Evolutionary conservation across 768 basidiomycete genomes (phyloP), one percentile per base, ranked within the genome.

Genomic region (Terana coerulea): DNA sequence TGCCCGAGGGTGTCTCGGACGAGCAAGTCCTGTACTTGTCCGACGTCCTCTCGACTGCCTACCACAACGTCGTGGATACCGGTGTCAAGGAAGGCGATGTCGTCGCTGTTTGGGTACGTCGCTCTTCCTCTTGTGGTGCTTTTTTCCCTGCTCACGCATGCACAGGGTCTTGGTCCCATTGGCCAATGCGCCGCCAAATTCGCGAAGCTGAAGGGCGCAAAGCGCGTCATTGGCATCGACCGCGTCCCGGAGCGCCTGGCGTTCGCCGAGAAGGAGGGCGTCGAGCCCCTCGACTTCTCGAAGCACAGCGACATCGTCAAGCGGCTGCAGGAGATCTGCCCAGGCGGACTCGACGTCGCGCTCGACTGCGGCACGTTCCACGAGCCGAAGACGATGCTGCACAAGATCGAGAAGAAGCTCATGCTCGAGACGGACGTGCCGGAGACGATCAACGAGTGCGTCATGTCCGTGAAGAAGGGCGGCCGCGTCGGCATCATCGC

Each of bases 391-490:
- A 71, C 75, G 0, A 51, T 82, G 22, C 59, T 77, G 3, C 86
- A 87, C 69, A 86, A 84, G 61, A 72, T 81, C 28, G 80, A 87
- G 64, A 86, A 85, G 68, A 64, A 78, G 19, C 68, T 88, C 41
- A 82, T 85, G 80, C 75, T 88, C 25, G 87, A 91, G 67, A 90
- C 85, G 0, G 87, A 89, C 57, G 79, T 79, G 0, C 74, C 81
- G 0, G 87, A 90, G 64, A 86, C 77, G 3, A 62, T 73, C 51
- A 81, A 81, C 67, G 78, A 79, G 65, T 67, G 68, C 64, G 68
- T 80, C 56, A 66, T 67, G 59, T 61, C 72, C 49, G 64, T 66
- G 15, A 59, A 59, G 57, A 67, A 90, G 69, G 72, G 73, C 62
- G 84, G 86, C 6, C 64, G 72, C 12, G 71, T 77, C 59, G 86